phyloP scores from a whole-genome alignment of 139 green algal species.

The Chlamydomonas incerta region DNA sequence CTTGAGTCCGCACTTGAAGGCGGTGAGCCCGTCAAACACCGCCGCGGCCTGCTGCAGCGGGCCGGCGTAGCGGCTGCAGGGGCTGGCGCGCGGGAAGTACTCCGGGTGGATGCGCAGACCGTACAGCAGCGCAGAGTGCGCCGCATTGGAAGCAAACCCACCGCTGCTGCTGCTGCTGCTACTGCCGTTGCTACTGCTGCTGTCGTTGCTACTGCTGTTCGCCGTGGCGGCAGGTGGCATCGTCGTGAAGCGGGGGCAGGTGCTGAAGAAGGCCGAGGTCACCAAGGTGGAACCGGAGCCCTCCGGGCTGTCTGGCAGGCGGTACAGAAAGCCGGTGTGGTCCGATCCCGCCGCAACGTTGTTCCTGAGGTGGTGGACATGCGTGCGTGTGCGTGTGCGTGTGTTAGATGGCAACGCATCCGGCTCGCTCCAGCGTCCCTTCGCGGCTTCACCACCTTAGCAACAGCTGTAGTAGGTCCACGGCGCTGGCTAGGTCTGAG shows the following conservation, averaged over 20 bases:
- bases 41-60: conserved; percentile 34
- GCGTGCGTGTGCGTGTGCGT: neutral
- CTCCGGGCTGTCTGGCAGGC: neutral
- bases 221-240: conserved; percentile 32
- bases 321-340: conserved; percentile 7
- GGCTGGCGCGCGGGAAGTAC: conserved; percentile 44
- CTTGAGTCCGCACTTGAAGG: conserved; percentile 75
- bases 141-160: conserved; percentile 64
- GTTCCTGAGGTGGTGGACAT: neutral
- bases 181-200: too few species aligned
- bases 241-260: conserved; percentile 59
- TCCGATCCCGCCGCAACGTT: conserved; percentile 64
- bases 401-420: too few species aligned
- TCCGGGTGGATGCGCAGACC: conserved; percentile 44
- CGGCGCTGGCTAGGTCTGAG: too few species aligned
- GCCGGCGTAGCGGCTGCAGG: neutral
- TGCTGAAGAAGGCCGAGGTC: neutral
- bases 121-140: conserved; percentile 74
- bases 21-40: conserved; percentile 52
- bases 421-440: too few species aligned
- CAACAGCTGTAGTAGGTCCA: too few species aligned
- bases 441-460: too few species aligned
- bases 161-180: neutral
- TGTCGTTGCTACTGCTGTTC: too few species aligned
- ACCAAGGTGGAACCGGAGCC: neutral